These are phyloP conservation scores for Herpotrichia juniperi DNA, from an alignment of 2,329 filamentous ascomycete species.

Conservation along the genomic window DNA sequence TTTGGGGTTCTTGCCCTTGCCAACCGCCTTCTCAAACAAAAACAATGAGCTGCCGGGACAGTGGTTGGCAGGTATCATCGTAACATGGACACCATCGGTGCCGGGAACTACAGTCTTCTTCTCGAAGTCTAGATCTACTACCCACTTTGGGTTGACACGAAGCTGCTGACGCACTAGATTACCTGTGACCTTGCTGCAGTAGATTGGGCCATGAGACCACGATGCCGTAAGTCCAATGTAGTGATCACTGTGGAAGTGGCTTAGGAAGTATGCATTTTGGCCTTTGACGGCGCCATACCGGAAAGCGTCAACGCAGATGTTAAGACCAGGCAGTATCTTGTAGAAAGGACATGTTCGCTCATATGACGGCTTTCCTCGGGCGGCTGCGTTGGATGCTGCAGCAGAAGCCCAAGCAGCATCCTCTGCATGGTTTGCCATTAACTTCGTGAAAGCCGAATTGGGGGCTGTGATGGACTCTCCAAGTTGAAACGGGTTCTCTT, in stretches of 20 bases:
- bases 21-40: conserved; percentile 80
- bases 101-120: conserved; percentile 76
- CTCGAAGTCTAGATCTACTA: conserved; percentile 87
- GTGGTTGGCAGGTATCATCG: conserved; percentile 96
- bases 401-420: conserved; percentile 88
- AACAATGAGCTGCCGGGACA: conserved; percentile 95
- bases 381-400: conserved; percentile 76
- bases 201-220: conserved; percentile 94
- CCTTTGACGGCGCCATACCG: conserved; percentile 92
- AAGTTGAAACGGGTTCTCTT: conserved; percentile 76
- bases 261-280: conserved; percentile 93
- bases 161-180: conserved; percentile 89
- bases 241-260: conserved; percentile 97
- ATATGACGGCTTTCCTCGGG: conserved; percentile 84
- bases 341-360: conserved; percentile 96
- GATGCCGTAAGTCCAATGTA: conserved; percentile 88
- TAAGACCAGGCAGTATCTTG: conserved; percentile 94
- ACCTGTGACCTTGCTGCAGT: conserved; percentile 90
- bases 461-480: conserved; percentile 44
- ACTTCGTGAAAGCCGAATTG: conserved; percentile 81
- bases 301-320: conserved; percentile 94
- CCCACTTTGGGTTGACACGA: conserved; percentile 82
- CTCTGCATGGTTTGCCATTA: conserved; percentile 93
- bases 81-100: conserved; percentile 83
- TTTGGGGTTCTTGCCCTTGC: conserved; percentile 64